phyloP scores from a whole-genome alignment of 805 yeast species.

The Candida saitoana region DNA sequence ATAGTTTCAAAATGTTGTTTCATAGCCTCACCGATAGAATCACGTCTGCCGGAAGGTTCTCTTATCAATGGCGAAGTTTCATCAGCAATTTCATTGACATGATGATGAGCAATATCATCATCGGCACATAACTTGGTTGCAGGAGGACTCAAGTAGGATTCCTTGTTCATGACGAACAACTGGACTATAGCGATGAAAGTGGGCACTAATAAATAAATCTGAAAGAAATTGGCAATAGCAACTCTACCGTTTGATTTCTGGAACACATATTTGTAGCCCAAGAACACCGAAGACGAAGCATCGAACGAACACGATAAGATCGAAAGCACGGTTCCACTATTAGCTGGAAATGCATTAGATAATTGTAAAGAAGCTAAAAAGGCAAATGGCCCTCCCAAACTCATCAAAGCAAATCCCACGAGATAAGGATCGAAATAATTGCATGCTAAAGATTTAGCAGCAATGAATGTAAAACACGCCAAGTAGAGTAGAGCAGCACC shows the following conservation, averaged over 20 bases:
- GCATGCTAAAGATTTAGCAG: slow-evolving; percentile 23
- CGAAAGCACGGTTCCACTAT: slow-evolving; percentile 50
- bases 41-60: slow-evolving; percentile 32
- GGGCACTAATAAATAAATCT: slow-evolving; percentile 47
- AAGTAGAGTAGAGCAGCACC: slow-evolving; percentile 46
- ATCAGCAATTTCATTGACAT: slow-evolving; percentile 14
- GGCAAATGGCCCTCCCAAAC: slow-evolving; percentile 57
- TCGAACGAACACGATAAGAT: slow-evolving; percentile 57
- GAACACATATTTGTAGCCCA: slow-evolving; percentile 44
- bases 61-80: slow-evolving; percentile 24
- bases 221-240: slow-evolving; percentile 42
- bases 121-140: slow-evolving; percentile 23
- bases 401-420: slow-evolving; percentile 49
- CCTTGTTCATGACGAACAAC: slow-evolving; percentile 45
- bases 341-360: slow-evolving; percentile 52
- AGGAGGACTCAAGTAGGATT: slow-evolving; percentile 43
- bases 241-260: slow-evolving; percentile 28
- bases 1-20: slow-evolving; percentile 51
- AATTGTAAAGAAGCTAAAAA: slow-evolving; percentile 55
- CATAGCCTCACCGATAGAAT: slow-evolving; percentile 54
- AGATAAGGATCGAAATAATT: slow-evolving; percentile 46
- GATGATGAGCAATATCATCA: slow-evolving; percentile 13
- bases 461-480: slow-evolving; percentile 45
- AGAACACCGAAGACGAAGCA: slow-evolving; percentile 53
- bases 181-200: slow-evolving; percentile 45